Conservation (phyloP, 2,329 filamentous ascomycete species). For the Diaporthe sp. region DNA sequence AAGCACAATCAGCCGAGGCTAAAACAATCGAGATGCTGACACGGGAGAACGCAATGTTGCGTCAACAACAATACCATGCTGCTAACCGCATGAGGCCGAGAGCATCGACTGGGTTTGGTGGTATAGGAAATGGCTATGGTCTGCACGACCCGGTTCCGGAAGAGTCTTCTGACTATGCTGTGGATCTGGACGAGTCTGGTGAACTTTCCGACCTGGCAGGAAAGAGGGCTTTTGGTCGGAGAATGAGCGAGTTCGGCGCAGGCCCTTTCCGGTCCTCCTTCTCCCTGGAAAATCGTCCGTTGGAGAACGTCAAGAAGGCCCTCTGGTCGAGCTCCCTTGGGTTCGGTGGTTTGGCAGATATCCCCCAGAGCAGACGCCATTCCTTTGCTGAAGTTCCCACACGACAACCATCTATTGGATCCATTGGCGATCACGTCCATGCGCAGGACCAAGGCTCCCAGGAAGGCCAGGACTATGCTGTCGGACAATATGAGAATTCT, state of each 20-base stretch:
- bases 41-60: slow-evolving; percentile 73
- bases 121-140: slow-evolving; percentile 69
- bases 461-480: slow-evolving; percentile 60
- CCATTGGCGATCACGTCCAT: slow-evolving; percentile 65
- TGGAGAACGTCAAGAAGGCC: slow-evolving; percentile 75
- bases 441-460: slow-evolving; percentile 61
- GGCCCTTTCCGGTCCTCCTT: slow-evolving; percentile 62
- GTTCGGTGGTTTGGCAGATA: slow-evolving; percentile 72
- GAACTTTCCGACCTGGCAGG: slow-evolving; percentile 63
- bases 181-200: slow-evolving; percentile 75
- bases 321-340: slow-evolving; percentile 81
- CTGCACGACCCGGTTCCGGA: slow-evolving; percentile 72
- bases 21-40: slow-evolving; percentile 75
- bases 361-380: slow-evolving; percentile 82
- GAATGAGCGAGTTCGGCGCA: slow-evolving; percentile 70
- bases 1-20: slow-evolving; percentile 68
- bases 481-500: slow-evolving; percentile 56
- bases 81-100: slow-evolving; percentile 69
- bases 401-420: slow-evolving; percentile 74
- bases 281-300: slow-evolving; percentile 71
- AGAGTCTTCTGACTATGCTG: slow-evolving; percentile 76
- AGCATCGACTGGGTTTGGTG: slow-evolving; percentile 67
- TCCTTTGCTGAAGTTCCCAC: slow-evolving; percentile 81
- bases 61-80: slow-evolving; percentile 67
- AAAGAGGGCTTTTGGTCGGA: slow-evolving; percentile 61